Evolutionary conservation across 179 eudicot genomes (phyloP), one percentile per base, ranked within the genome.

Genomic region (Carnegiea gigantea): DNA sequence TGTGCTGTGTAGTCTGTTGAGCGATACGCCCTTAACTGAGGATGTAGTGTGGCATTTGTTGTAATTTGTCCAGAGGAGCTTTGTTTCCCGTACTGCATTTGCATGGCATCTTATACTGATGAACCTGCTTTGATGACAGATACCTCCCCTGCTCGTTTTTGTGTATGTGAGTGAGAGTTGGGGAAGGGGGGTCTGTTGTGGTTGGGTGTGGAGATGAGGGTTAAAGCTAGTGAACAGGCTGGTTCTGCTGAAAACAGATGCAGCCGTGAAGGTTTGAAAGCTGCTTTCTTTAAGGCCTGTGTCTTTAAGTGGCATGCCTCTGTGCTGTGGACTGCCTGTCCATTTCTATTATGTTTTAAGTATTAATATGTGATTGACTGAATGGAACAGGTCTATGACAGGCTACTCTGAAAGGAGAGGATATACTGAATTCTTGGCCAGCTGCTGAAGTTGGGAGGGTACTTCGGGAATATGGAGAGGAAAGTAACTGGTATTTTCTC

Each of bases 391-490:
- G 95, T 81, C 71, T 91, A 26, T 94, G 92, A 80, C 97, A 96
- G 98, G 97, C 91, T 82, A 90, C 86, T 85, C 79, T 96, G 73
- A 94, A 81, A 84, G 98, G 98, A 18, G 97, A 92, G 88, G 99
- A 96, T 82, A 91, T 96, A 76, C 86, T 94, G 75, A 94, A 94
- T 89, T 86, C 90, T 36, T 94, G 98, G 98, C 98, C 98, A 70
- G 92, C 88, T 70, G 51, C 65, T 80, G 97, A 96, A 83, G 81
- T 96, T 53, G 99, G 98, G 43, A 85, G 92, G 86, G 89, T 96
- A 72, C 89, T 96, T 70, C 90, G 91, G 48, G 98, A 96, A 6
- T 96, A 96, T 78, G 98, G 99, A 30, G 99, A 96, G 89, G 99
- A 96, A 88, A 96, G 92, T 88, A 91, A 90, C 82, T 96, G 98